Evolutionary conservation across 1,284 basidiomycete species (phyloP).

Genomic region (Porphyrellus sp.): DNA sequence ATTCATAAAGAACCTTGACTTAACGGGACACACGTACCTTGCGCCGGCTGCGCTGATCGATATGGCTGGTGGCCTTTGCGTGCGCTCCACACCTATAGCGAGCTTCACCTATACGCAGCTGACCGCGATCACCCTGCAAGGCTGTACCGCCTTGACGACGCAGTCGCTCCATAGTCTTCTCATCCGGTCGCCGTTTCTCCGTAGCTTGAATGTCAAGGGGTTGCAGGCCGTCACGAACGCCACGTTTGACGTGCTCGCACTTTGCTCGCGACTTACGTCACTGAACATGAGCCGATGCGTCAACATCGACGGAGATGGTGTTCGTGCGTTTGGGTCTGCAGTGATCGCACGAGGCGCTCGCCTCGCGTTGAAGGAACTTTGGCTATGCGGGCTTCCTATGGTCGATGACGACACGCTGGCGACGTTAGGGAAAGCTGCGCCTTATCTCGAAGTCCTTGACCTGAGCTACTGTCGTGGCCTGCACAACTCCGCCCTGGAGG

Average conservation of each 20-base stretch:
- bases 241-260: constrained; percentile 66
- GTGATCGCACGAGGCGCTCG: constrained; percentile 44
- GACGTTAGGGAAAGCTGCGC: constrained; percentile 59
- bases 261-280: constrained; percentile 52
- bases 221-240: constrained; percentile 65
- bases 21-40: constrained; percentile 64
- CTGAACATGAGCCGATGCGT: constrained; percentile 76
- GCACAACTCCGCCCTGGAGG: constrained; percentile 71
- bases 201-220: constrained; percentile 63
- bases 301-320: constrained; percentile 64
- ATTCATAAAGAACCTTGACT: constrained; percentile 64
- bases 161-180: constrained; percentile 70
- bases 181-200: constrained; percentile 61
- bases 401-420: constrained; percentile 59
- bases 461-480: constrained; percentile 69
- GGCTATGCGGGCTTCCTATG: constrained; percentile 62
- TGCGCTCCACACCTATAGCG: constrained; percentile 37
- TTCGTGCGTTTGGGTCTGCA: constrained; percentile 44
- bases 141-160: constrained; percentile 66
- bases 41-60: constrained; percentile 47
- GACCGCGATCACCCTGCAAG: constrained; percentile 69
- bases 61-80: constrained; percentile 52
- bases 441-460: constrained; percentile 80
- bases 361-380: constrained; percentile 55
- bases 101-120: constrained; percentile 55